Evolutionary conservation across 257 asterid genomes (phyloP), one percentile per base, ranked within the genome.

Genomic region (Haberlea rhodopensis): DNA sequence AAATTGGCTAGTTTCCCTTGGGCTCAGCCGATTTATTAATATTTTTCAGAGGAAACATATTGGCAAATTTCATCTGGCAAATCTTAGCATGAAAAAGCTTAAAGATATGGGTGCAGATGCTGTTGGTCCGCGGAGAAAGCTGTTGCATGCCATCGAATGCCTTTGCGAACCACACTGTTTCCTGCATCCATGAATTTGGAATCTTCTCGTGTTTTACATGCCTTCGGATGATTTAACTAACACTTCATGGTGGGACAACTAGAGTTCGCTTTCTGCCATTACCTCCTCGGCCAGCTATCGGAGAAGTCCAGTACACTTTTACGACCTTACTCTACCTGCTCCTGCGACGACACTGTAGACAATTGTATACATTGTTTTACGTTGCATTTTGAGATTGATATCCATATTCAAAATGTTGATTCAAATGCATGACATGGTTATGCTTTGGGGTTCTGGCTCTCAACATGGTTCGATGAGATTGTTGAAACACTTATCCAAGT

Each of bases 111-210:
- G 98, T 21, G 76, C 84, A 4, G 76, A 68, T 46, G 95, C 96
- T 16, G 88, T 92, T 56, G 98, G 97, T 15, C 96, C 98, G 5
- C 76, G 97, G 82, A 84, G 98, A 70, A 92, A 92, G 77, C 84
- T 92, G 71, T 82, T 92, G 78, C 98, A 89, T 60, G 98, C 97
- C 62, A 85, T 92, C 23, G 90, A 87, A 53, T 87, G 98, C 82
- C 83, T 92, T 63, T 92, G 96, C 27, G 84, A 85, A 60, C 98
- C 96, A 49, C 95, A 81, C 62, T 91, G 97, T 72, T 84, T 85
- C 58, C 81, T 75, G 71, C 84, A 65, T 60, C 40, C 53, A 27
- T 77, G 79, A 78, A 61, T 46, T 43, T 57, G 19, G 51, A 25
- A 18, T 49, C 40, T 20, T 57, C 49, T 64, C 37, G 49, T 56